Conservation (phyloP, 768 basidiomycete genomes). For the Pulveroboletus sp. region DNA sequence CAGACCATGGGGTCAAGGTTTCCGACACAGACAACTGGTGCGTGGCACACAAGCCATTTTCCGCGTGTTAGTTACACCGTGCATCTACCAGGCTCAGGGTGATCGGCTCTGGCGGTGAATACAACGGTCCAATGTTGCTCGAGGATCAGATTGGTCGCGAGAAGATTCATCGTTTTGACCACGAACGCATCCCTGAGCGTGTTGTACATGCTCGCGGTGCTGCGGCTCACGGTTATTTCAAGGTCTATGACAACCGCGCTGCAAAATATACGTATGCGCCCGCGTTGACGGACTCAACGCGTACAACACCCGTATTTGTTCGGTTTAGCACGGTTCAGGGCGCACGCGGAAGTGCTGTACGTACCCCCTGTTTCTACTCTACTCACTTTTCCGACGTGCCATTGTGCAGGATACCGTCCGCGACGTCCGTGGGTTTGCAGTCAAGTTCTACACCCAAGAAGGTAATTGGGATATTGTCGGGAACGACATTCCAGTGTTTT, state of each 20-base stretch:
- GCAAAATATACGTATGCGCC: conserved; percentile 68
- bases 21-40: conserved; percentile 68
- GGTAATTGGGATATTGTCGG: conserved; percentile 88
- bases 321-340: conserved; percentile 89
- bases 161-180: conserved; percentile 79
- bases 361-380: conserved; percentile 17
- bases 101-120: conserved; percentile 36
- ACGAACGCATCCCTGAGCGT: conserved; percentile 88
- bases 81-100: conserved; percentile 50
- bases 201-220: conserved; percentile 71
- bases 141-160: conserved; percentile 75
- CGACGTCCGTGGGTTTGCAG: conserved; percentile 86
- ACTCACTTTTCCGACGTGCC: not conserved
- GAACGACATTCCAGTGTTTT: conserved; percentile 82
- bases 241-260: conserved; percentile 63
- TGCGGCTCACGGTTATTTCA: conserved; percentile 84
- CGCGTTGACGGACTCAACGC: conserved; percentile 69
- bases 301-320: conserved; percentile 74
- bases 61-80: conserved; percentile 4
- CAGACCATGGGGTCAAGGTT: conserved; percentile 58
- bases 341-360: conserved; percentile 75
- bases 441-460: conserved; percentile 79
- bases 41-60: not conserved
- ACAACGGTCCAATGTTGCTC: conserved; percentile 69
- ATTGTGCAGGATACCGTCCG: conserved; percentile 63